Base-by-base conservation (phyloP, 1,139 yeast genomes). In the Protomyces lactucae-debilis region DNA sequence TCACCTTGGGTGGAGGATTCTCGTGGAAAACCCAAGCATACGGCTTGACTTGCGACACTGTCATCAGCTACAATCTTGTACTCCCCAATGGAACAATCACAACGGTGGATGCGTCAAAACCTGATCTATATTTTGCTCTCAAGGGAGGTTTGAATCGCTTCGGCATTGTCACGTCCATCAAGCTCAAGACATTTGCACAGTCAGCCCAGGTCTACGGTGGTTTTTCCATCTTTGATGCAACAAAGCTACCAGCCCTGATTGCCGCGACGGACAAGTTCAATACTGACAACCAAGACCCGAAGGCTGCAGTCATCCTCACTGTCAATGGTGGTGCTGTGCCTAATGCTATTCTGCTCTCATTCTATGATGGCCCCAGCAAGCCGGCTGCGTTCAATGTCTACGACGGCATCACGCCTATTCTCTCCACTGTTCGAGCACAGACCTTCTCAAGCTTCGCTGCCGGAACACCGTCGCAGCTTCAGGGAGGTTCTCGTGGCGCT, bases 121-220 rank as follows among this genome's bases (percentile, higher is more conserved):
- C 61, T n/a, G 61, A 57, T 35, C 61, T 57, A 48, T 43, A 35
- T 46, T 57, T 57, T 28, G 61, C 61, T 12, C 36, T 57, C 28
- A 57, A 57, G 25, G 61, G 61, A 14, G 61, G 61, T 1, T 48
- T 48, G 25, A 57, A 57, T 18, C 43, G 61, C 3, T 52, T 57
- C 39, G 61, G 61, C n/a, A 57, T 57, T 25, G 54, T 57, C 23
- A 57, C 61, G 14, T 25, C 43, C n/a, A 51, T 57, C 46, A 46
- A 51, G 14, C 23, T 57, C 18, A 51, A 48, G 21, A 36, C 61
- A 1, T 28, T 37, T 12, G 46, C 61, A 8, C 59, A 55, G 14
- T 18, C 18, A 6, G 48, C 46, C 12, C 12, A 43, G 10, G 59
- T 55, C 40, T 55, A 55, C 40, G 59, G 52, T 23, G 59, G 59